These are phyloP conservation scores for Endogone sp. DNA, from an alignment of 192 early-diverging fungal genomes.

Conservation along the genomic window DNA sequence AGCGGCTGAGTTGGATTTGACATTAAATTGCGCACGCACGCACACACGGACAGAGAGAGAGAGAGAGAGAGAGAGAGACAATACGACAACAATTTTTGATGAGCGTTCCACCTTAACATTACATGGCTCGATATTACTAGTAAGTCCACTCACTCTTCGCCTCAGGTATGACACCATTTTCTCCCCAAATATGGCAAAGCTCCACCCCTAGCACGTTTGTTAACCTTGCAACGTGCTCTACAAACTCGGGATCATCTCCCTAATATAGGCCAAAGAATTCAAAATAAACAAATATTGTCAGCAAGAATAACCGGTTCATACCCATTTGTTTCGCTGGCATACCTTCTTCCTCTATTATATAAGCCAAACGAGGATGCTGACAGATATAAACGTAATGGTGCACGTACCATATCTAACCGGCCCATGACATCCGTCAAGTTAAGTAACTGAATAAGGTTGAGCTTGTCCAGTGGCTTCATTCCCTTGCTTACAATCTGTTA, in stretches of 20 bases:
- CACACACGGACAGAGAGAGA: too few species aligned
- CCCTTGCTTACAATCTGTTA: slow-evolving; percentile 78
- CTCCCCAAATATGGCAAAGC: slow-evolving; percentile 62
- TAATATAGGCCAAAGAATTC: slow-evolving; percentile 4
- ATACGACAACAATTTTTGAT: neutral
- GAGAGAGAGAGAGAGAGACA: too few species aligned
- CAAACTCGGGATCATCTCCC: slow-evolving; percentile 54
- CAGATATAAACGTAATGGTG: too few species aligned
- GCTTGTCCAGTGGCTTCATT: slow-evolving; percentile 88
- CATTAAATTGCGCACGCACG: neutral
- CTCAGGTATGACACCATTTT: slow-evolving; percentile 20
- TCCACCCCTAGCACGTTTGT: slow-evolving; percentile 74
- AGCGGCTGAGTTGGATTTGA: slow-evolving; percentile 17
- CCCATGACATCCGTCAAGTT: slow-evolving; percentile 48
- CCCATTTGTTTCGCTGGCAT: too few species aligned
- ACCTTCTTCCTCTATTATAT: too few species aligned
- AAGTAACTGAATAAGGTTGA: slow-evolving; percentile 77
- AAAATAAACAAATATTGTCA: slow-evolving; percentile 7
- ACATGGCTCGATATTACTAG: neutral
- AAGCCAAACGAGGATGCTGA: too few species aligned
- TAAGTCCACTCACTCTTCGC: slow-evolving; percentile 19
- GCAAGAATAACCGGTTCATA: neutral
- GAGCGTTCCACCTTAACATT: neutral
- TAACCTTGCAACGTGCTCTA: slow-evolving; percentile 64
- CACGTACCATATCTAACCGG: slow-evolving; percentile 39